Conservation (phyloP, 805 yeast species). For the Yarrowia sp. region DNA sequence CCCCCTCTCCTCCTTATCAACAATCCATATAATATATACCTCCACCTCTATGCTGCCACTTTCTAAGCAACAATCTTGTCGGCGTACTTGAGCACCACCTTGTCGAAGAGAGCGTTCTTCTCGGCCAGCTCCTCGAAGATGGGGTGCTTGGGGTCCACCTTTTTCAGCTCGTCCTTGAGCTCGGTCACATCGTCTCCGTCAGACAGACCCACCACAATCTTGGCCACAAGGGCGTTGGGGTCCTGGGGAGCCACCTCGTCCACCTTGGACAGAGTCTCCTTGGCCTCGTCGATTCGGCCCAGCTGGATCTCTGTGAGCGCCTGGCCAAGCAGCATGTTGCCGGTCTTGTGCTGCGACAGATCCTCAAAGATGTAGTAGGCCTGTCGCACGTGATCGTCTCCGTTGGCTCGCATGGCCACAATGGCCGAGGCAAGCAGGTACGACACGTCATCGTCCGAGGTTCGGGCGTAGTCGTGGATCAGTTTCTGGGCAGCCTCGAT, state of each 20-base stretch:
- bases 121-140: conserved; percentile 64
- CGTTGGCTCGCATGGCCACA: conserved; percentile 46
- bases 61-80: conserved; percentile 36
- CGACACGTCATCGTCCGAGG: conserved; percentile 37
- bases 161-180: conserved; percentile 57
- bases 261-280: conserved; percentile 58
- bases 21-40: background rate
- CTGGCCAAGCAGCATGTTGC: conserved; percentile 65
- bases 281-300: conserved; percentile 82
- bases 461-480: conserved; percentile 47
- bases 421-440: conserved; percentile 24
- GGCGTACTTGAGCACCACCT: conserved; percentile 56
- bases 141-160: conserved; percentile 63
- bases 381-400: conserved; percentile 50
- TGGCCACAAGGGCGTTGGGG: conserved; percentile 61
- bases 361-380: conserved; percentile 69
- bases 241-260: conserved; percentile 52
- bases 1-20: background rate
- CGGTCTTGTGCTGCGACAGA: conserved; percentile 61
- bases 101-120: conserved; percentile 70
- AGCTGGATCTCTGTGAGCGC: conserved; percentile 79
- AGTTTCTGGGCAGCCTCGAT: conserved; percentile 57
- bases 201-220: conserved; percentile 67
- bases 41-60: background rate
- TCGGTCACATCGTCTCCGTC: conserved; percentile 55